Conservation (phyloP, 2,329 filamentous ascomycete genomes). For the Colletotrichum sp. region DNA sequence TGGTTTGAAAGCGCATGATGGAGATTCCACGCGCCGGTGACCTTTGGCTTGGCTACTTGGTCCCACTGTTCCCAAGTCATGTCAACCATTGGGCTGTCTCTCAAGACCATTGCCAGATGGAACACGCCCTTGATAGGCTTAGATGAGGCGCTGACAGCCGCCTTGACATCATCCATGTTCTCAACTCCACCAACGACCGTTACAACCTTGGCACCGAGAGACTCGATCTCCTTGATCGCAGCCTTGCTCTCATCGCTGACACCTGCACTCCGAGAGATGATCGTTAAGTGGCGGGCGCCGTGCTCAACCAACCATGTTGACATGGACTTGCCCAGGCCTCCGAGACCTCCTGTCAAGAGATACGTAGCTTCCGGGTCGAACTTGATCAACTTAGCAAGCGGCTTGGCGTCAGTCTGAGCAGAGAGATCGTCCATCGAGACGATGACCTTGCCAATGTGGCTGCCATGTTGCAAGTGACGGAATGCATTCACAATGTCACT, state of each 20-base stretch:
- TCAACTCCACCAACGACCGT: background rate
- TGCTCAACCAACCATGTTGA: background rate
- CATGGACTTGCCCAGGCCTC: background rate
- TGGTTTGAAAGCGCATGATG: background rate
- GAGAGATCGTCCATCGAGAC: slow-evolving; percentile 23
- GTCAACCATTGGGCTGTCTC: background rate
- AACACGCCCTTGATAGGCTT: slow-evolving; percentile 38
- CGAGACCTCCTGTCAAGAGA: background rate
- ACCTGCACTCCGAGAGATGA: slow-evolving; percentile 21
- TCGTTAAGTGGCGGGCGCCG: slow-evolving; percentile 24
- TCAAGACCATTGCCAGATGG: slow-evolving; percentile 3
- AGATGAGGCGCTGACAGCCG: slow-evolving; percentile 6
- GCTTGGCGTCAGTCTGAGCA: background rate
- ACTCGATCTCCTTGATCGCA: slow-evolving; percentile 22
- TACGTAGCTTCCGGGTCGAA: slow-evolving; percentile 16
- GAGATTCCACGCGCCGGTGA: background rate
- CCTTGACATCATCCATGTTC: slow-evolving; percentile 20
- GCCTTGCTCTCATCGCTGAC: background rate
- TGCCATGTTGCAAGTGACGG: slow-evolving; percentile 46
- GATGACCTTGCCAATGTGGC: slow-evolving; percentile 50
- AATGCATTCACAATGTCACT: slow-evolving; percentile 42
- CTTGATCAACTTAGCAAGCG: background rate
- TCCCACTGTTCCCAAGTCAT: background rate
- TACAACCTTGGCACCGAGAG: background rate
- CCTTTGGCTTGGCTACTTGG: background rate